Percentiles rank a stretch among this genome's conserved stretches.
phyloP scores from a whole-genome alignment of 192 early-diverging fungal genomes.

The Coemansia sp. region DNA sequence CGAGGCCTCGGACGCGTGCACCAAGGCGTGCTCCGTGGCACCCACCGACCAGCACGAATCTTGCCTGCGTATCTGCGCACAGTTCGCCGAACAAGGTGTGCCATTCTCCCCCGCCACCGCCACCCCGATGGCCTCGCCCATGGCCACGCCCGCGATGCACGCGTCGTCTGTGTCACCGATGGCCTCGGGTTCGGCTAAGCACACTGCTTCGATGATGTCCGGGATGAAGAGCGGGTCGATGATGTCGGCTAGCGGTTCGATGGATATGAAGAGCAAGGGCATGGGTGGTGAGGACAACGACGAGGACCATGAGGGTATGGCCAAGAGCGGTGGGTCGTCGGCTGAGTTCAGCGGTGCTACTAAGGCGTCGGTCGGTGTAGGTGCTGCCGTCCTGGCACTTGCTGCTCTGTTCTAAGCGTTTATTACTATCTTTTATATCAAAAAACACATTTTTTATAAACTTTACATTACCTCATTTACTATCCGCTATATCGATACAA shows the following conservation, averaged over 20 bases:
- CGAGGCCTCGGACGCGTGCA: conserved; percentile 15
- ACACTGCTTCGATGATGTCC: conserved; percentile 1
- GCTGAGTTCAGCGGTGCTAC: neutral
- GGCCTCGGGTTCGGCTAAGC: neutral
- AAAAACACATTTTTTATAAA: too few relatives aligned
- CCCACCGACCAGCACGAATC: conserved; percentile 28
- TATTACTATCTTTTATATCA: too few relatives aligned
- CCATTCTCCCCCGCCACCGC: conserved; percentile 10
- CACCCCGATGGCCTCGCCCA: conserved; percentile 2
- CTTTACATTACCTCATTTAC: too few relatives aligned
- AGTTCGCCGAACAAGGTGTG: conserved; percentile 33
- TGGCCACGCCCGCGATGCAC: neutral
- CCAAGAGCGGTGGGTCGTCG: conserved; percentile 5
- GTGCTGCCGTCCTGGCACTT: neutral
- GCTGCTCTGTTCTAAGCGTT: conserved; percentile 2
- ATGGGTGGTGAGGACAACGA: conserved; percentile 18
- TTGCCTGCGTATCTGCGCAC: conserved; percentile 29
- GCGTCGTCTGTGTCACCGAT: neutral
- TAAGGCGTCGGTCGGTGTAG: neutral
- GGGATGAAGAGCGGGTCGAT: conserved; percentile 5
- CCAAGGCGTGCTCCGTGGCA: conserved; percentile 26
- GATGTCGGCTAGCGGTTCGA: neutral
- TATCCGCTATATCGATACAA: too few relatives aligned
- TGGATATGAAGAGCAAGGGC: conserved; percentile 2
- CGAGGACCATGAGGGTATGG: conserved; percentile 10